Evolutionary conservation across 805 yeast species (phyloP).

Genomic region (Torulaspora microellipsoides): DNA sequence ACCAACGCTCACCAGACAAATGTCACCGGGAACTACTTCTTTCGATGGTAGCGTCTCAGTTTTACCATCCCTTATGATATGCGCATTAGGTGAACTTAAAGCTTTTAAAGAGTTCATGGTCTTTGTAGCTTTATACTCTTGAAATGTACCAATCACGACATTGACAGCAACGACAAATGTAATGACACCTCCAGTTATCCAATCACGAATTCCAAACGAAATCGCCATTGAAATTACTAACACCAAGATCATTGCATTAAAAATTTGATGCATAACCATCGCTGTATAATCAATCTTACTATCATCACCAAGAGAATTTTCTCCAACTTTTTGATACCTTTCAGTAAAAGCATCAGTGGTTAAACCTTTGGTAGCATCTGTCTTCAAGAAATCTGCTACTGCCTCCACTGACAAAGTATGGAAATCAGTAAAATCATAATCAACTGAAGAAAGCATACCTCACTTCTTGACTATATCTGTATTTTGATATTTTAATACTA

Average conservation of each 20-base stretch:
- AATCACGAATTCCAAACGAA: constrained; percentile 85
- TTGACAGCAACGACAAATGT: constrained; percentile 87
- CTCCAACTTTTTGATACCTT: constrained; percentile 68
- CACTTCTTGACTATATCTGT: no score
- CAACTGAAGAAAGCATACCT: neutral
- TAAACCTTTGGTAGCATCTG: constrained; percentile 60
- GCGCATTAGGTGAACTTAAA: constrained; percentile 91
- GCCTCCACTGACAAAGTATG: constrained; percentile 58
- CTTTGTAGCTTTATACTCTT: constrained; percentile 92
- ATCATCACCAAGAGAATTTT: constrained; percentile 77
- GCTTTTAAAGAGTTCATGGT: constrained; percentile 88
- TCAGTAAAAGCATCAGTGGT: constrained; percentile 57
- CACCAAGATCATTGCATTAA: constrained; percentile 85
- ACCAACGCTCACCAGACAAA: constrained; percentile 84
- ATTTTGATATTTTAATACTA: no score
- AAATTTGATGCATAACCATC: constrained; percentile 76
- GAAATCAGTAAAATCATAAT: constrained; percentile 31
- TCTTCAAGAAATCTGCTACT: constrained; percentile 53
- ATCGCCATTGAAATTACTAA: constrained; percentile 84
- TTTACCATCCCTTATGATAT: constrained; percentile 72
- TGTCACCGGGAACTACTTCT: constrained; percentile 89
- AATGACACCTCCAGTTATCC: constrained; percentile 90
- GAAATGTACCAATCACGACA: constrained; percentile 91
- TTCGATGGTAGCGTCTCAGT: constrained; percentile 75
- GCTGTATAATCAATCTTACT: constrained; percentile 63